Conservation (phyloP, 257 asterid species). For the Mentha longifolia region DNA sequence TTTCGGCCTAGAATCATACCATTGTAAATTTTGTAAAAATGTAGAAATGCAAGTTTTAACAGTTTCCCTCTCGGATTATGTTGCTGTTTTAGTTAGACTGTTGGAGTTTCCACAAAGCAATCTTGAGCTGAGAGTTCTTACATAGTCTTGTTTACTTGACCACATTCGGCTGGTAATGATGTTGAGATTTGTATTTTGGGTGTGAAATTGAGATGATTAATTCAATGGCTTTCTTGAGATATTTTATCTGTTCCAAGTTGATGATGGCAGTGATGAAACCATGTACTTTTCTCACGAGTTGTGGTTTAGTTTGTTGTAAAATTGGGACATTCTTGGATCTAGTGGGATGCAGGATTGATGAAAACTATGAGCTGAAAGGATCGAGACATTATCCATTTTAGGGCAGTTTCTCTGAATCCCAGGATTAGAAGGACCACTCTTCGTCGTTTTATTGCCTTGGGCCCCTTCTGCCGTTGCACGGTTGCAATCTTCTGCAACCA, state of each 20-base stretch:
- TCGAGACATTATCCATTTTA: slow-evolving; percentile 28
- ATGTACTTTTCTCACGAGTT: background rate
- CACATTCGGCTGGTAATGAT: background rate
- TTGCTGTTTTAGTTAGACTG: slow-evolving; percentile 9
- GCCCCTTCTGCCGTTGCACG: slow-evolving; percentile 19
- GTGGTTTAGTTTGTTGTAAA: slow-evolving; percentile 9
- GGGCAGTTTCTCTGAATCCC: background rate
- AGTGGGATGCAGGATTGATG: background rate
- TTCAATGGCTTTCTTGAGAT: slow-evolving; percentile 8
- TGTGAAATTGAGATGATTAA: background rate
- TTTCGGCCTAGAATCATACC: slow-evolving; percentile 33
- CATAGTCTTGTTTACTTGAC: slow-evolving; percentile 15
- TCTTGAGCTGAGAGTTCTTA: slow-evolving; percentile 17
- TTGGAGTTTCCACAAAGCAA: slow-evolving; percentile 10
- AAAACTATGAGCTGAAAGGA: slow-evolving; percentile 27
- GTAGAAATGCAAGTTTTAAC: slow-evolving; percentile 39
- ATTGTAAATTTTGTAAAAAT: slow-evolving; percentile 46
- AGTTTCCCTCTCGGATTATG: background rate
- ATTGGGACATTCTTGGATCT: slow-evolving; percentile 19
- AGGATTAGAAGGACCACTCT: slow-evolving; percentile 26
- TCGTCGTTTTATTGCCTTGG: slow-evolving; percentile 9
- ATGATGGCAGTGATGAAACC: slow-evolving; percentile 7
- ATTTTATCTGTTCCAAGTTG: background rate
- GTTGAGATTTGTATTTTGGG: slow-evolving; percentile 6
- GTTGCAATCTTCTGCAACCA: slow-evolving; percentile 8